These are phyloP conservation scores for Zizania palustris DNA, from an alignment of 202 grass and related monocot species.

Conservation along the genomic window DNA sequence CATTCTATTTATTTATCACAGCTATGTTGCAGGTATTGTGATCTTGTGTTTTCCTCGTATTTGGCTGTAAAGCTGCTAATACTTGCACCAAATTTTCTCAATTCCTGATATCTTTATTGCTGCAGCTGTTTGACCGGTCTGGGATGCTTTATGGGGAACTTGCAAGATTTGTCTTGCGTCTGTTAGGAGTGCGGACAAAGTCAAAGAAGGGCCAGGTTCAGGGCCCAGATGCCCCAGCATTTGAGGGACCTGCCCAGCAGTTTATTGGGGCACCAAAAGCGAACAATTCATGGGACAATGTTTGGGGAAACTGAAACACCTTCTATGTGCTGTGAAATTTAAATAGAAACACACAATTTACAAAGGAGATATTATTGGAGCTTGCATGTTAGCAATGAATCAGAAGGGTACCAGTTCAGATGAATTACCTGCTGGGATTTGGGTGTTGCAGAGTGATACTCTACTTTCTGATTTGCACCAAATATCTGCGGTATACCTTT, in stretches of 20 bases:
- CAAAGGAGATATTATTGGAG: not conserved
- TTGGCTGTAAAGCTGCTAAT: not conserved
- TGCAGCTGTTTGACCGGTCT: conserved; percentile 88
- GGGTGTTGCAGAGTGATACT: not conserved
- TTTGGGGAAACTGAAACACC: conserved; percentile 63
- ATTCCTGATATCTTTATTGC: conserved; percentile 9
- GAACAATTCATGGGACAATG: conserved; percentile 66
- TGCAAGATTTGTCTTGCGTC: conserved; percentile 76
- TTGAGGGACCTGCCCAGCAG: conserved; percentile 50
- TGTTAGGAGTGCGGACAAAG: conserved; percentile 73
- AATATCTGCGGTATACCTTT: not conserved
- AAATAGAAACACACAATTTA: conserved; percentile 18
- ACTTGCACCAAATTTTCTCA: not conserved
- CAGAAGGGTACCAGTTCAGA: not conserved
- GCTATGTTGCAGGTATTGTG: conserved; percentile 83
- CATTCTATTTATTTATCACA: conserved; percentile 94
- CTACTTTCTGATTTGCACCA: conserved; percentile 8
- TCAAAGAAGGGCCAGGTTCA: conserved; percentile 56
- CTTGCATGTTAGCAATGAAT: conserved; percentile 2
- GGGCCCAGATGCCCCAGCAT: conserved; percentile 32
- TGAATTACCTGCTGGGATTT: conserved; percentile 4
- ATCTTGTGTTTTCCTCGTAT: not conserved
- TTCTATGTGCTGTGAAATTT: not conserved
- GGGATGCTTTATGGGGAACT: conserved; percentile 92
- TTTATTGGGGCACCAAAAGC: conserved; percentile 62